Conservation (phyloP, 2,329 filamentous ascomycete genomes). For the Pseudogymnoascus sp. region DNA sequence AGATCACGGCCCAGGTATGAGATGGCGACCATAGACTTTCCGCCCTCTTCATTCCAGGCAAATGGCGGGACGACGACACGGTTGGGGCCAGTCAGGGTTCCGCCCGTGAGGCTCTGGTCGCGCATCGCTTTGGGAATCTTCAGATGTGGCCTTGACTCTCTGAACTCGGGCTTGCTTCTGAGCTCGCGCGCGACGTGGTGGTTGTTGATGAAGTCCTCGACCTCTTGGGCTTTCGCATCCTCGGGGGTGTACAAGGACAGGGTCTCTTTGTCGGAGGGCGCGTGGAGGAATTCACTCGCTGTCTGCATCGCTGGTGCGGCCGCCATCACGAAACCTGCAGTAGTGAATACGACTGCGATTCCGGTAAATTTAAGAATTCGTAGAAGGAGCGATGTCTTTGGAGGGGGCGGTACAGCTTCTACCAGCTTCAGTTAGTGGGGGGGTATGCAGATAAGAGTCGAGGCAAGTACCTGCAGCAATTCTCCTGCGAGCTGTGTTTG, state of each 20-base stretch:
- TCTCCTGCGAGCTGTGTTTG: neutral
- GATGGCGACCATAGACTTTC: slow-evolving; percentile 62
- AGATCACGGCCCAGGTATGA: slow-evolving; percentile 70
- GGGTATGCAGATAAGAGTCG: neutral
- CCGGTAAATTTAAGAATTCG: slow-evolving; percentile 39
- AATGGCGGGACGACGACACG: slow-evolving; percentile 76
- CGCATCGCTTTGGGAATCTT: slow-evolving; percentile 69
- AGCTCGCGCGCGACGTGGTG: slow-evolving; percentile 68
- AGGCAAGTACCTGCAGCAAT: neutral
- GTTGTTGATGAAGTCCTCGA: slow-evolving; percentile 66
- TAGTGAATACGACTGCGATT: slow-evolving; percentile 40
- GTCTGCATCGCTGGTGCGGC: slow-evolving; percentile 43
- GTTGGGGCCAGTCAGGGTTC: slow-evolving; percentile 65
- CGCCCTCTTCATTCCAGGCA: slow-evolving; percentile 63
- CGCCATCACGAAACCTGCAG: slow-evolving; percentile 49
- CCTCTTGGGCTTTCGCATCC: slow-evolving; percentile 44
- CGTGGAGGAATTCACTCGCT: slow-evolving; percentile 41
- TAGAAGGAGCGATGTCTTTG: slow-evolving; percentile 34
- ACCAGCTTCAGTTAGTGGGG: neutral
- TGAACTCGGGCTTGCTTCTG: slow-evolving; percentile 56
- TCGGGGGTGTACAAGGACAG: slow-evolving; percentile 54
- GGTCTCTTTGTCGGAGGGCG: slow-evolving; percentile 64
- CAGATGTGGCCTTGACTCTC: slow-evolving; percentile 75
- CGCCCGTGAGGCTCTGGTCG: slow-evolving; percentile 70
- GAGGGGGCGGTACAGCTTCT: slow-evolving; percentile 14